Conservation (phyloP, 2,329 filamentous ascomycete species). For the Gnomoniopsis sp. region DNA sequence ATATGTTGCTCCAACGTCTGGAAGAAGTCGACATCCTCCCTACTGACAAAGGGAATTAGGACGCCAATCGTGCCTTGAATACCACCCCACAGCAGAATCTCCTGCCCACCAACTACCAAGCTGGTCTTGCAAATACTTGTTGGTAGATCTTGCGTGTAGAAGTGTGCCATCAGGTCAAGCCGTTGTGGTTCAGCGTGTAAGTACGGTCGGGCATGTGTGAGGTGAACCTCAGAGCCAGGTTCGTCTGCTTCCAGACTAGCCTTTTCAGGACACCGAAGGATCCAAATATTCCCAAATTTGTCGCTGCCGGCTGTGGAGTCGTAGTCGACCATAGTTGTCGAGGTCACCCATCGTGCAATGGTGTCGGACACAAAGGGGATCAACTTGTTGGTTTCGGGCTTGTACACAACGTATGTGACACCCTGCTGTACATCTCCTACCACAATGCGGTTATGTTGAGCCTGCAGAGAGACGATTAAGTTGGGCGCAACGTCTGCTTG, state of each 20-base stretch:
- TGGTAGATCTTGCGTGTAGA: constrained; percentile 87
- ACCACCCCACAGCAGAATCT: constrained; percentile 89
- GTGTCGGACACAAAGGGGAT: constrained; percentile 93
- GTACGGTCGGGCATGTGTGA: constrained; percentile 87
- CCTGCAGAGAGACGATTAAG: constrained; percentile 84
- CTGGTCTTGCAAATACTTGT: constrained; percentile 86
- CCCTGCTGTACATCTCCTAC: constrained; percentile 92
- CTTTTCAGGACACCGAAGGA: constrained; percentile 82
- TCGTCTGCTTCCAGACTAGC: constrained; percentile 88
- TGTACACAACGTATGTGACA: constrained; percentile 90
- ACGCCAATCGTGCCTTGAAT: constrained; percentile 93
- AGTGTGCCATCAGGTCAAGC: constrained; percentile 80
- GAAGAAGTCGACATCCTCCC: constrained; percentile 97
- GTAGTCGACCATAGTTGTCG: constrained; percentile 93
- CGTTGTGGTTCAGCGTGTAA: constrained; percentile 86
- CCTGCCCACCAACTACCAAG: constrained; percentile 85
- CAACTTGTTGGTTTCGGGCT: constrained; percentile 83
- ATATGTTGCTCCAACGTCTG: constrained; percentile 88
- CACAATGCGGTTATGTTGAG: constrained; percentile 85
- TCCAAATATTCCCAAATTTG: constrained; percentile 96
- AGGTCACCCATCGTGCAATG: constrained; percentile 85
- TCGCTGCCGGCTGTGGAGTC: constrained; percentile 93
- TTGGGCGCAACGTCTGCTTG: constrained; percentile 76
- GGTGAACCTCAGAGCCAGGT: constrained; percentile 82
- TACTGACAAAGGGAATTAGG: constrained; percentile 83